Base-by-base conservation (phyloP, 768 basidiomycete species). In the Porphyrellus cyaneotinctus region DNA sequence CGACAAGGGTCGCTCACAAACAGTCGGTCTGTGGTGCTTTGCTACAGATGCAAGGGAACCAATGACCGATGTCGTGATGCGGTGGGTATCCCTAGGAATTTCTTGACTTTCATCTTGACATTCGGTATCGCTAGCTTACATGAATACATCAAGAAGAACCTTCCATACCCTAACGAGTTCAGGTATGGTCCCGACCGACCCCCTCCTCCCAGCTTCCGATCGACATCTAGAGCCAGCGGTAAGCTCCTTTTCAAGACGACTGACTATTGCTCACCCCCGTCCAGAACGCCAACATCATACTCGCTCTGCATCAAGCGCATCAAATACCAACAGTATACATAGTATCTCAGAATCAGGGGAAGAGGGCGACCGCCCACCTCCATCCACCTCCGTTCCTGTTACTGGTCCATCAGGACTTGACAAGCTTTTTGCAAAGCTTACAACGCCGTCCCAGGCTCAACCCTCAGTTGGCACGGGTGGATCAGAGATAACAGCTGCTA, bases 21-120 rank as follows among this genome's bases (percentile, higher is more conserved):
- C 81, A 1, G 78, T 88, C 52, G 87, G 87, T 15, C 70, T 91
- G 11, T 92, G 89, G 90, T 86, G 84, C 69, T 81, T 83, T 61
- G 76, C 82, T 9, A 81, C 81, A 8, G 83, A 84, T 43, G 78
- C 82, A 18, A 77, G 87, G 36, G 87, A 89, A 64, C 80, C 84
- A 22, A 75, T 91, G 71, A 78, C 80, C 45, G 81, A 87, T 51
- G 85, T 88, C 42, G 79, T 90, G 72, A 71, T 78, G 63, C 78
- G 86, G 87, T 85, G 56, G 45, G 76, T 69, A 9, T n/a, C 31
- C 31, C 45, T 26, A 31, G 30, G 4, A 26, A 23, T 30, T 8
- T 26, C 33, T n/a, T 14, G n/a, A 2, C 18, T 12, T 28, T 6
- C 14, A 2, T 37, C 17, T 44, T 56, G 32, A 58, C 30, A 28